Evolutionary conservation across 257 asterid species (phyloP).

Genomic region (Osmanthus fragrans): DNA sequence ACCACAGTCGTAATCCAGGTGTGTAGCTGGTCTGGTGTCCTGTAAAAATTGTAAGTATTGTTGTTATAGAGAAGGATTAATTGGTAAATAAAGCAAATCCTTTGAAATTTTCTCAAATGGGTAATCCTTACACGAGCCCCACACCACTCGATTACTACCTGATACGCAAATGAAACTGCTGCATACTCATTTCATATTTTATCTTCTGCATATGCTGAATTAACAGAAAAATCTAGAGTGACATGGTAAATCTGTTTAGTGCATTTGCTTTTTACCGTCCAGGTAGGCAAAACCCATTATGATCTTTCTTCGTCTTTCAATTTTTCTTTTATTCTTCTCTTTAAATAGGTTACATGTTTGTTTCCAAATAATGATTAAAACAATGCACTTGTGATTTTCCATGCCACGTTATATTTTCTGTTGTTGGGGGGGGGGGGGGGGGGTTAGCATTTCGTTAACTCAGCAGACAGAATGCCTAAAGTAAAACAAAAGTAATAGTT

Average conservation of each 20-base stretch:
- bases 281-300: too few relatives aligned
- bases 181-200: background rate
- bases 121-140: background rate
- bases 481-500: background rate
- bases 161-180: background rate
- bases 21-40: constrained; percentile 80
- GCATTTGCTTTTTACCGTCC: too few relatives aligned
- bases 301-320: too few relatives aligned
- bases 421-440: too few relatives aligned
- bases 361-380: too few relatives aligned
- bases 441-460: background rate
- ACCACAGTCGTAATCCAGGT: constrained; percentile 63
- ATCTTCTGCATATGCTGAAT: too few relatives aligned
- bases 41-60: constrained; percentile 25
- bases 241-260: too few relatives aligned
- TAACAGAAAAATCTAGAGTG: too few relatives aligned
- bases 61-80: background rate
- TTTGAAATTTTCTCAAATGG: background rate
- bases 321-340: too few relatives aligned
- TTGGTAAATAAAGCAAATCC: background rate
- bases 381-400: too few relatives aligned
- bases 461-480: background rate
- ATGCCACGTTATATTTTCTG: too few relatives aligned
- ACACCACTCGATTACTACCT: background rate
- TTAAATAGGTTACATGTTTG: too few relatives aligned